Base-by-base conservation (phyloP, 2,329 filamentous ascomycete species). In the Chaetomium olivaceum region DNA sequence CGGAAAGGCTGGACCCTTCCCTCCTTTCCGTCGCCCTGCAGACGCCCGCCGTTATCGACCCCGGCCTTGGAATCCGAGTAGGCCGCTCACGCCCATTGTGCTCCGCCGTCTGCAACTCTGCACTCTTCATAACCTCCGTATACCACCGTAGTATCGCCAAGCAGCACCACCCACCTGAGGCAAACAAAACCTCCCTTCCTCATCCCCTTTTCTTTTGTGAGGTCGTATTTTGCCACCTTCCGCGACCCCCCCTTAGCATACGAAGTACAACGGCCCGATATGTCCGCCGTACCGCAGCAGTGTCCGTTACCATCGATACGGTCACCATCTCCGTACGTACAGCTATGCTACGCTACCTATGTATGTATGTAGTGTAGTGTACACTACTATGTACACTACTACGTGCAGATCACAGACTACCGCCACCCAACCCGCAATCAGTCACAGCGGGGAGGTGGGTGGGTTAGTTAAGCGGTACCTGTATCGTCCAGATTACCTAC, bases 21-120 rank as follows among this genome's bases (percentile, higher is more conserved):
- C 59, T 55, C 29, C 21, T 48, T 48, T 39, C 55, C 43, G 63
- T 46, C 63, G 46, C 14, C 29, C 16, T 46, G 51, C 62, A 56
- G 29, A 58, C 19, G 8, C 16, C 25, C 50, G 23, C 23, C 16
- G 23, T n/a, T 14, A 16, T 29, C 25, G 51, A 54, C 36, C 29
- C 58, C 61, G 61, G 61, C 31, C 43, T 58, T 50, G 29, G 23
- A 48, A 54, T 46, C 61, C 60, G 48, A n/a, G 19, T n/a, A 7
- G 55, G 21, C 54, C 61, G 54, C 29, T n/a, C 36, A 39, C 61
- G 54, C 29, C 27, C 36, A 39, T 39, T 16, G 14, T 39, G 36
- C 36, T 39, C 36, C 36, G 36, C 39, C 39, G 33, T 36, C 33
- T 33, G 27, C 27, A 29, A 29, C 33, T 36, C 33, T 43, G 46